phyloP scores from a whole-genome alignment of 345 rosid genomes.

The Heritiera fomes region DNA sequence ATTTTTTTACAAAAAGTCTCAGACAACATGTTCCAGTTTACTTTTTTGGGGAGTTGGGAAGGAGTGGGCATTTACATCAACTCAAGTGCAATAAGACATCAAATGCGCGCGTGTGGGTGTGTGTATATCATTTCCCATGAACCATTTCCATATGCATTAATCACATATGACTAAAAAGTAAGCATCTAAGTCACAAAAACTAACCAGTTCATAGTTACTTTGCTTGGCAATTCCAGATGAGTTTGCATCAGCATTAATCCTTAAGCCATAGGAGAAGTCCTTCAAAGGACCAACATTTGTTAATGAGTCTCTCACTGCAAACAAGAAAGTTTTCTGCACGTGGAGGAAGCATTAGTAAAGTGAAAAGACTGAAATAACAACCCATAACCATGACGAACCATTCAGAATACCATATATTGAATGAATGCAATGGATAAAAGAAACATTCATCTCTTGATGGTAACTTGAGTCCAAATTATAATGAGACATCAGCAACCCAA shows the following conservation, averaged over 20 bases:
- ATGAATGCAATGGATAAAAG: not conserved
- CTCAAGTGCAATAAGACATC: conserved; percentile 5
- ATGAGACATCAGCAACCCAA: not conserved
- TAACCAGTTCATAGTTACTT: conserved; percentile 96
- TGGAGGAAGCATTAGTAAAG: conserved; percentile 24
- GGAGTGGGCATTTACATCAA: not conserved
- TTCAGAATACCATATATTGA: conserved; percentile 2
- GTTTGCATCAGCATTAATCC: conserved; percentile 85
- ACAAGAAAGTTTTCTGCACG: conserved; percentile 89
- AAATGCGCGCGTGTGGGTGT: too few species aligned
- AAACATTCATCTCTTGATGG: conserved; percentile 2
- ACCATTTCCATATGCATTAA: conserved; percentile 1
- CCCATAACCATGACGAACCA: conserved; percentile 20
- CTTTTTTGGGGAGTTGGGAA: not conserved
- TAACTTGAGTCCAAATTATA: not conserved
- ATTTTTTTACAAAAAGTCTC: not conserved
- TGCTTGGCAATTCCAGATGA: conserved; percentile 95
- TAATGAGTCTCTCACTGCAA: conserved; percentile 92
- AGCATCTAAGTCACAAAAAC: conserved; percentile 31
- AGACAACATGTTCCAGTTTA: not conserved
- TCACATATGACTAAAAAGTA: conserved; percentile 11
- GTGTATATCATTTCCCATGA: not conserved
- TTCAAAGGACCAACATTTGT: conserved; percentile 91
- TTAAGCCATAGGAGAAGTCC: conserved; percentile 91
- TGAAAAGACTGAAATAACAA: conserved; percentile 18